Base-by-base conservation (phyloP, 805 yeast species). In the Priceomyces castillae region DNA sequence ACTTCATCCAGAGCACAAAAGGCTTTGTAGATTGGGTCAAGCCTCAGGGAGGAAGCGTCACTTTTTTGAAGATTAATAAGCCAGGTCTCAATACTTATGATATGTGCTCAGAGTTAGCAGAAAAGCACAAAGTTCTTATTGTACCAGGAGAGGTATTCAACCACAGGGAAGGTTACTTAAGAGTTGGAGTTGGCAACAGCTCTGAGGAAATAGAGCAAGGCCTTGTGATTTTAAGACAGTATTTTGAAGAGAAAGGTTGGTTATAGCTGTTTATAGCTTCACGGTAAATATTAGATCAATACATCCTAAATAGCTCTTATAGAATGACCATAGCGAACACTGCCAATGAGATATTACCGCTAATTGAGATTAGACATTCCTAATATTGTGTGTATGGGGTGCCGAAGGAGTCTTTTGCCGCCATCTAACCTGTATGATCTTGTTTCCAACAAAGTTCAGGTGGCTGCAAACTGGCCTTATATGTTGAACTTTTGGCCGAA, bases 141-240 rank as follows among this genome's bases (percentile, higher is more conserved):
- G 77, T 74, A 4, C 82, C 82, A 1, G 81, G 81, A 2, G 80
- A 75, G 43, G 60, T 67, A 1, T 76, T 77, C 52, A 40, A 56
- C 26, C 64, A 57, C 6, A 46, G 57, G 23, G 67, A 69, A 1
- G 79, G 78, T 0, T 71, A 58, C 46, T 43, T 77, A 12, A 57
- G 82, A 18, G 54, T 78, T 20, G 82, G 82, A 0, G 76, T 69
- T 46, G 81, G 75, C 7, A 77, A 77, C 46, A 50, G 65, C 12
- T 49, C 58, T 3, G 51, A 52, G 4, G 70, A 67, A 39, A 51
- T 78, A 14, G 37, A 22, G 1, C 53, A 53, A 5, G 80, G 78
- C 1, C 55, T 73, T 26, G 44, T 44, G 4, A 44, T 52, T 7
- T 52, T 67, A 41, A 41, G 43, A 15, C 39, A 51, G 30, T 52